These are phyloP conservation scores for Ascochyta pisi DNA, from an alignment of 2,329 filamentous ascomycete species.

Conservation along the genomic window DNA sequence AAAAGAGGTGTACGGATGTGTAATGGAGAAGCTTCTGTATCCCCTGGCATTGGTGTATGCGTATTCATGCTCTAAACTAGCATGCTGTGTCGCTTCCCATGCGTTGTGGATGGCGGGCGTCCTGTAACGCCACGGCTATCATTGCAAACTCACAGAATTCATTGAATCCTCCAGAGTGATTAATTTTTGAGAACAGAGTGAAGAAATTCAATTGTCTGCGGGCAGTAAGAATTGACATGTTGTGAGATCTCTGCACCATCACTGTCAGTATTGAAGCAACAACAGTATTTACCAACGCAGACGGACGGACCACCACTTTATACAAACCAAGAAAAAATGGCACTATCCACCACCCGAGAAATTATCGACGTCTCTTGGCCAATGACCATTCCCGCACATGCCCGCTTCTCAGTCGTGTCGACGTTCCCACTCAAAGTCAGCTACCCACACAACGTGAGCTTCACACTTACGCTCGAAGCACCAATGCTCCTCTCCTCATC, in stretches of 20 bases:
- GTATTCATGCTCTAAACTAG: too few relatives aligned
- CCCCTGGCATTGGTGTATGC: too few relatives aligned
- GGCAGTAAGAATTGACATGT: not conserved
- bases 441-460: not conserved
- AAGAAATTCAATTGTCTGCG: too few relatives aligned
- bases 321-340: not conserved
- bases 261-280: not conserved
- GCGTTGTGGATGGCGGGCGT: too few relatives aligned
- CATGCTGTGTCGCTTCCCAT: too few relatives aligned
- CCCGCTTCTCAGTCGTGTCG: not conserved
- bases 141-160: too few relatives aligned
- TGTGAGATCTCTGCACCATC: not conserved
- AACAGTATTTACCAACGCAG: not conserved
- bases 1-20: too few relatives aligned
- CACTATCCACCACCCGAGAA: not conserved
- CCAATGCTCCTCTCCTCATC: not conserved
- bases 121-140: too few relatives aligned
- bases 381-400: not conserved
- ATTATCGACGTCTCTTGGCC: not conserved
- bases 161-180: too few relatives aligned
- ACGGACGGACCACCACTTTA: not conserved
- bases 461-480: not conserved
- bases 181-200: too few relatives aligned
- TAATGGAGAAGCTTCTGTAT: too few relatives aligned
- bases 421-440: not conserved